Conservation (phyloP, 345 rosid genomes). For the Diplotaxis tenuifolia region DNA sequence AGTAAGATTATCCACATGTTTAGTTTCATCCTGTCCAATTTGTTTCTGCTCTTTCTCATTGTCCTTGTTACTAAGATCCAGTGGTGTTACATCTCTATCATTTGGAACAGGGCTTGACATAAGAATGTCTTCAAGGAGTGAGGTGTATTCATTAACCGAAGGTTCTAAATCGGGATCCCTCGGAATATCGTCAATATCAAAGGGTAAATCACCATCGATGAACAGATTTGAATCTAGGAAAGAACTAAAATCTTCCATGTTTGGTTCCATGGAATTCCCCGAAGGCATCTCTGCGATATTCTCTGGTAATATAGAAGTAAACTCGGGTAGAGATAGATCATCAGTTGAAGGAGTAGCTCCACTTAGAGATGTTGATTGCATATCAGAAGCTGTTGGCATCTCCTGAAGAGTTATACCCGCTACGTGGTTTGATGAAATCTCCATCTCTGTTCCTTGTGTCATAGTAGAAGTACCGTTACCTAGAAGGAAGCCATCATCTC, state of each 20-base stretch:
- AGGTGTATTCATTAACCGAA: conserved; percentile 36
- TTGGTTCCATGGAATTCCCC: conserved; percentile 47
- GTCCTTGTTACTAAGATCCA: conserved; percentile 37
- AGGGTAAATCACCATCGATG: conserved; percentile 42
- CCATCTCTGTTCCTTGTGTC: conserved; percentile 47
- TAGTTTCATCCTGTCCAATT: conserved; percentile 50
- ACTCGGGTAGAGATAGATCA: conserved; percentile 43
- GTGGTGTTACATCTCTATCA: conserved; percentile 54
- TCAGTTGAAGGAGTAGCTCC: conserved; percentile 45
- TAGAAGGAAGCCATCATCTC: conserved; percentile 50
- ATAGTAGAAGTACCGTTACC: conserved; percentile 46
- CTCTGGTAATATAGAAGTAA: conserved; percentile 51
- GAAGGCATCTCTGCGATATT: conserved; percentile 38
- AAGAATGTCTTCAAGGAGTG: conserved; percentile 59
- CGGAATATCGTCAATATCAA: conserved; percentile 55
- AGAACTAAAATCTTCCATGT: conserved; percentile 39
- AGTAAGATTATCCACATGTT: conserved; percentile 68
- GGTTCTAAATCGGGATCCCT: conserved; percentile 66
- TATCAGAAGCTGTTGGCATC: conserved; percentile 63
- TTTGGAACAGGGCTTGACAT: conserved; percentile 52
- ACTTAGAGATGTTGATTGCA: conserved; percentile 40
- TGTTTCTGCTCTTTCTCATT: conserved; percentile 38
- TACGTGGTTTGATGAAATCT: conserved; percentile 43
- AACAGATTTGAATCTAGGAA: conserved; percentile 50
- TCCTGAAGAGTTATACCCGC: conserved; percentile 85